Percentiles rank a stretch among this genome's conserved stretches.
These are phyloP conservation scores for Cryptomeria japonica DNA, from an alignment of 75 land plant genomes.

Conservation along the genomic window DNA sequence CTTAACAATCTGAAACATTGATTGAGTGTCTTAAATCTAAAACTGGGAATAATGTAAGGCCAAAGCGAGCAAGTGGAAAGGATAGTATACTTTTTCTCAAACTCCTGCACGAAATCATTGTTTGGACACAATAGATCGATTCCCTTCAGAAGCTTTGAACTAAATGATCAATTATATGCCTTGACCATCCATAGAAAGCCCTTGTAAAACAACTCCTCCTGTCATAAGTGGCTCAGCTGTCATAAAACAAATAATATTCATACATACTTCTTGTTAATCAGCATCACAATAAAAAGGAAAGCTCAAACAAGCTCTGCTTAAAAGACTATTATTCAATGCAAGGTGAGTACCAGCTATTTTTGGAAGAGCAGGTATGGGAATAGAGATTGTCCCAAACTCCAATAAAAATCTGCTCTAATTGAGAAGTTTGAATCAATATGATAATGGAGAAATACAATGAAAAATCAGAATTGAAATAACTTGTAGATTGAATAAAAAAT, in stretches of 20 bases:
- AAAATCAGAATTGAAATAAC: no score
- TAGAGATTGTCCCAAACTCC: no score
- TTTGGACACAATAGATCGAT: neutral
- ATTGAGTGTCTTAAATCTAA: neutral
- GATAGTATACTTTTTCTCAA: neutral
- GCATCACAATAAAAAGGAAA: constrained; percentile 31
- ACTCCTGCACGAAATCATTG: constrained; percentile 17
- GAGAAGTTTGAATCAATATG: no score
- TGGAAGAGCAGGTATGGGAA: constrained; percentile 28
- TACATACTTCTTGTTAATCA: no score
- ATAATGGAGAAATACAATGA: no score
- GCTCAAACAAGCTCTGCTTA: no score
- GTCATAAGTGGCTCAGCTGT: no score
- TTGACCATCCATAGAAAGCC: constrained; percentile 43
- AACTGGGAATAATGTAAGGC: neutral
- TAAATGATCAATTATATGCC: constrained; percentile 3
- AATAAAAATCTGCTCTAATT: no score
- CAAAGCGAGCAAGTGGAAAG: neutral
- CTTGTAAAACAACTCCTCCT: neutral
- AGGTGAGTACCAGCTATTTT: constrained; percentile 27
- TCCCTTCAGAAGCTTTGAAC: neutral
- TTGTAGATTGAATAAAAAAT: no score
- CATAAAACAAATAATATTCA: no score
- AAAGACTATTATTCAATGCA: no score
- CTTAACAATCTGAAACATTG: neutral